phyloP scores from a whole-genome alignment of 352 stramenopile genomes.

The Pythium chondricola region DNA sequence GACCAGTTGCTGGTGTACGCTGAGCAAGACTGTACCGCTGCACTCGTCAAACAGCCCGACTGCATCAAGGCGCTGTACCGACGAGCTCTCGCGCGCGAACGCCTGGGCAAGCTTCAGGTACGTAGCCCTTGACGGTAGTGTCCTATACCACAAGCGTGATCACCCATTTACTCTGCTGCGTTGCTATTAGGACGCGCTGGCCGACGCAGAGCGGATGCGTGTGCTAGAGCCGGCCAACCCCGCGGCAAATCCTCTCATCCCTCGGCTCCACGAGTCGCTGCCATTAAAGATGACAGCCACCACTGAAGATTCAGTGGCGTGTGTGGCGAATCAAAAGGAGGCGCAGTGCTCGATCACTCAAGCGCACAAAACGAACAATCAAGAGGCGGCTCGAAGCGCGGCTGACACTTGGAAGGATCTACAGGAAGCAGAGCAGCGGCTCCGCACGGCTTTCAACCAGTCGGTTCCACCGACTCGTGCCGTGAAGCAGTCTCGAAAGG shows the following conservation, averaged over 20 bases:
- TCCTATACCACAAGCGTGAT: not conserved
- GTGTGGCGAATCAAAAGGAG: too few relatives aligned
- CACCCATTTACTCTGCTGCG: too few relatives aligned
- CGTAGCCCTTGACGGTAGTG: not conserved
- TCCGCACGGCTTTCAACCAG: conserved; percentile 23
- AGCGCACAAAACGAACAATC: not conserved
- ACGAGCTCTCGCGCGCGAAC: conserved; percentile 64
- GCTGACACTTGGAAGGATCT: conserved; percentile 42
- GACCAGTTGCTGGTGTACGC: conserved; percentile 21
- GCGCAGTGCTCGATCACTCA: too few relatives aligned
- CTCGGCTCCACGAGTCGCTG: conserved; percentile 7
- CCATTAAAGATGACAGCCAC: too few relatives aligned
- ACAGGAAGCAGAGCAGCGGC: conserved; percentile 41
- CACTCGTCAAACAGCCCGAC: conserved; percentile 47
- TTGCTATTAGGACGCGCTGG: conserved; percentile 19
- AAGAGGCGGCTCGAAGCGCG: not conserved
- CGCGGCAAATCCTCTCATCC: conserved; percentile 7
- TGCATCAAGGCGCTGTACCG: conserved; percentile 91
- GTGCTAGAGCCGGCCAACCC: conserved; percentile 22
- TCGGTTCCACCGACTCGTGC: too few relatives aligned
- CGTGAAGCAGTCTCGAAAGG: too few relatives aligned
- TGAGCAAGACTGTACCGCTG: conserved; percentile 68
- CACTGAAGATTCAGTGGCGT: too few relatives aligned
- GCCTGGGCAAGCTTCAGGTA: conserved; percentile 57
- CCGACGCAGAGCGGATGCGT: conserved; percentile 15